phyloP scores from a whole-genome alignment of 148 eudicot genomes.

The Rhododendron ovatum region DNA sequence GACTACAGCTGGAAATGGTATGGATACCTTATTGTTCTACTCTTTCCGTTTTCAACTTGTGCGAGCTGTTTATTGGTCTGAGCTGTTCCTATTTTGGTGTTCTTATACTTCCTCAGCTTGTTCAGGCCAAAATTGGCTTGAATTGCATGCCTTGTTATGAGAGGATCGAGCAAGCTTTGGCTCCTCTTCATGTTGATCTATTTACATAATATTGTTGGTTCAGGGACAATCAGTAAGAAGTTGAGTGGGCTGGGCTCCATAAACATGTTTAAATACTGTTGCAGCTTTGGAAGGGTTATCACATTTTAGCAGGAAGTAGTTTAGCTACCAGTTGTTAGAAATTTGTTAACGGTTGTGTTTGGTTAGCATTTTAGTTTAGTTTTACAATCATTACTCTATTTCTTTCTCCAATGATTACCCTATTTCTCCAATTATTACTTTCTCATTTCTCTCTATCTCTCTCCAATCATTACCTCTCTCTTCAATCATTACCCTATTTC shows the following conservation, averaged over 20 bases:
- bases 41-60: neutral
- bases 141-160: neutral
- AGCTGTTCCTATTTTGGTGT: neutral
- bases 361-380: too few relatives aligned
- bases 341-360: neutral
- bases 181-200: neutral
- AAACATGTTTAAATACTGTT: neutral
- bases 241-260: neutral
- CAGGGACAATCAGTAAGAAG: neutral
- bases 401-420: too few relatives aligned
- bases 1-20: conserved; percentile 62
- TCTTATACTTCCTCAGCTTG: neutral
- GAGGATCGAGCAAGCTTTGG: neutral
- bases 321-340: neutral
- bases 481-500: too few relatives aligned
- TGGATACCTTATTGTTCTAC: conserved; percentile 1
- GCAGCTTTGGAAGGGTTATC: neutral
- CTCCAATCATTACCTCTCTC: too few relatives aligned
- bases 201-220: neutral
- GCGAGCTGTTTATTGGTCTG: neutral
- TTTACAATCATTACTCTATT: too few relatives aligned
- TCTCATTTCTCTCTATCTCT: too few relatives aligned
- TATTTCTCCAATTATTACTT: too few relatives aligned
- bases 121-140: neutral
- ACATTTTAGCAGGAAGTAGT: neutral